Base-by-base conservation (phyloP, 2,329 filamentous ascomycete genomes). In the Dendryphion nanum region DNA sequence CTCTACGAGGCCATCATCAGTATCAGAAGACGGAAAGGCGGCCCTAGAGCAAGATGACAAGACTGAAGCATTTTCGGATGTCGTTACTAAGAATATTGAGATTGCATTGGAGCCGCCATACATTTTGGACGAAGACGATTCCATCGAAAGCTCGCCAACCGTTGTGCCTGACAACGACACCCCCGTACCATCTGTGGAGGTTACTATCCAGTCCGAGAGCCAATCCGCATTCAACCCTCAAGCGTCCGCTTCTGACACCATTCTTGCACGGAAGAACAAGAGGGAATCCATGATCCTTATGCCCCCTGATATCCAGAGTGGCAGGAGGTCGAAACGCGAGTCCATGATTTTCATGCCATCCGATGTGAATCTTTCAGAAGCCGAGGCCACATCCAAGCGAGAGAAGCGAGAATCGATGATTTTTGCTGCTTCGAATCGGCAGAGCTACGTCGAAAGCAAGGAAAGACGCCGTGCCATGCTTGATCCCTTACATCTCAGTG, bases 381-480 rank as follows among this genome's bases (percentile, higher is more conserved):
- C 49, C 12, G 50, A 55, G 5, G 37, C 39, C 15, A 43, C 46
- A 10, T 50, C 33, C 18, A 55, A 47, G 41, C 50, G 47, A 23
- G 46, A 45, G 31, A 59, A 58, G 33, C 45, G 55, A 21, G 59
- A 57, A 35, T 62, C 61, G 13, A 51, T 61, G 44, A 48, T 58
- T 14, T 40, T 53, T 30, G 44, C 57, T 6, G 34, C 41, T 1
- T 33, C 50, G 18, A 57, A 54, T 33, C 39, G 54, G 15, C 45
- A 55, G 17, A 55, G 55, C 40, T 57, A 48, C 43, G 47, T 54
- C 17, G 57, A 63, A 28, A 44, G 44, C 13, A 60, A 64, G 40
- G 65, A 67, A 38, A 67, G 66, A 44, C 62, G 69, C 20, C 60
- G 64, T 15, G 59, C 61, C 6, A 37, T 65, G n/a, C 55, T 70